Conservation (phyloP, 2,329 filamentous ascomycete species). For the Graphiopsis chlorocephala region DNA sequence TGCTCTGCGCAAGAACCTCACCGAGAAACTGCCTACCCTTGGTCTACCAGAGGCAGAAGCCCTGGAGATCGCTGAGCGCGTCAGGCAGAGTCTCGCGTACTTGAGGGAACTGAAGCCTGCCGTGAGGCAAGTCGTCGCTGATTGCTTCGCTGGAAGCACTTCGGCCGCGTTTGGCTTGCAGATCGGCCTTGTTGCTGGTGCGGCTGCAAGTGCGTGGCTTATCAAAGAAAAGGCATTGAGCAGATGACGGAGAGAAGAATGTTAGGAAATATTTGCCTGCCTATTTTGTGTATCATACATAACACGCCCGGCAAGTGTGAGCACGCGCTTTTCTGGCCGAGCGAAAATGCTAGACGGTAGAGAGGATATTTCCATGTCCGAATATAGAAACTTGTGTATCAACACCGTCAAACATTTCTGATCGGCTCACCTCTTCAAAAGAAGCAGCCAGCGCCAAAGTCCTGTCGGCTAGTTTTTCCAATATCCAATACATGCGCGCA, state of each 20-base stretch:
- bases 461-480: background rate
- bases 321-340: background rate
- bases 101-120: conserved; percentile 63
- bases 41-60: conserved; percentile 56
- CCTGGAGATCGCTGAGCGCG: conserved; percentile 63
- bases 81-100: conserved; percentile 68
- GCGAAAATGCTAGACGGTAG: background rate
- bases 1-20: conserved; percentile 58
- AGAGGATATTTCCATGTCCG: background rate
- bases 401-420: background rate
- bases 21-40: conserved; percentile 44
- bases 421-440: background rate
- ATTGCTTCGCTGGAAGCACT: conserved; percentile 62
- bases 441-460: too few relatives aligned
- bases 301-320: background rate
- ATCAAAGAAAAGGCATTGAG: conserved; percentile 42
- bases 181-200: conserved; percentile 50
- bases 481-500: background rate
- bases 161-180: conserved; percentile 52
- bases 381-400: background rate
- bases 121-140: conserved; percentile 58
- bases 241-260: conserved; percentile 13
- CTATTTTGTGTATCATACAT: background rate
- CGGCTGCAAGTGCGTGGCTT: conserved; percentile 45
- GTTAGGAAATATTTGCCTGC: background rate